phyloP scores from a whole-genome alignment of 176 grass and related monocot genomes.

The Eragrostis curvula region DNA sequence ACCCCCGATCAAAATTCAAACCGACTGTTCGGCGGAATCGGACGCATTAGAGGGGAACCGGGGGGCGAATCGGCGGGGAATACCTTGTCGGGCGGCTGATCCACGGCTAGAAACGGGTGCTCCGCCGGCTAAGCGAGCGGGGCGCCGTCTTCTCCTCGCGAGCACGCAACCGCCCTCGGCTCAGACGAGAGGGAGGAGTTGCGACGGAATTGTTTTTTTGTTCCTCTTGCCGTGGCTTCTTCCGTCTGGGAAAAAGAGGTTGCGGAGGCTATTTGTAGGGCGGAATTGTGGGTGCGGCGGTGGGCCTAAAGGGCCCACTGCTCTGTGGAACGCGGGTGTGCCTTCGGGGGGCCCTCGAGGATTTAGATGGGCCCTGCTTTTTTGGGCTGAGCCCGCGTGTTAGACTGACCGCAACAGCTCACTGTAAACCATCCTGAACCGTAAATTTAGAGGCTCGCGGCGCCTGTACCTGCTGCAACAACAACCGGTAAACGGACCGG shows the following conservation, averaged over 20 bases:
- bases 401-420: no score
- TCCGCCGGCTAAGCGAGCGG: not conserved
- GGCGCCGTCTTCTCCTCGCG: not conserved
- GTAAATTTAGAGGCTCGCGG: no score
- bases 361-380: not conserved
- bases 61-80: constrained; percentile 30
- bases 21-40: constrained; percentile 21
- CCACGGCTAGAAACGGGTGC: constrained; percentile 3
- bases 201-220: not conserved
- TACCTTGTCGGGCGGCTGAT: constrained; percentile 45
- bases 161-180: constrained; percentile 39
- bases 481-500: no score
- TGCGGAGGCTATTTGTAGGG: constrained; percentile 1
- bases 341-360: no score
- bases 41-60: not conserved
- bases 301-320: not conserved
- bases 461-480: no score
- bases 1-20: constrained; percentile 21
- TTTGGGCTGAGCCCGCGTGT: not conserved
- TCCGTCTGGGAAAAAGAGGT: not conserved
- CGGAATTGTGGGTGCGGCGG: not conserved
- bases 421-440: no score
- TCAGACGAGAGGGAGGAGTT: not conserved
- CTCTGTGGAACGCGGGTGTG: not conserved
- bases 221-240: constrained; percentile 7